A percentile compares a stretch with the other conserved stretches of the same genome.
phyloP scores from a whole-genome alignment of 2,329 filamentous ascomycete species.

The Pseudogymnoascus sp. region DNA sequence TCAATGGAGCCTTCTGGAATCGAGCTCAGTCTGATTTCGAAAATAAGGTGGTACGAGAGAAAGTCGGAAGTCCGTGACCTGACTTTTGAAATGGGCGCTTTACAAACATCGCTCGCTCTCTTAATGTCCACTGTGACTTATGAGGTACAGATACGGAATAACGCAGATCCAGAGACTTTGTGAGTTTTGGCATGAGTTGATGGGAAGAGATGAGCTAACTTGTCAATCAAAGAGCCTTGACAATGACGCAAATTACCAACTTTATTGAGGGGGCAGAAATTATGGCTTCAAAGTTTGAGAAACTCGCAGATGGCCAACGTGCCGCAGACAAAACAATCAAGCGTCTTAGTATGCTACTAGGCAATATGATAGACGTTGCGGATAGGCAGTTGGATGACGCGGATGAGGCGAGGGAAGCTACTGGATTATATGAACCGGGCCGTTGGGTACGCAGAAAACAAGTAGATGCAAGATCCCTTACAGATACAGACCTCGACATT shows the following conservation, averaged over 20 bases:
- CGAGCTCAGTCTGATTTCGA: background rate
- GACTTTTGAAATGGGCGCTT: background rate
- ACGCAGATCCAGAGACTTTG: background rate
- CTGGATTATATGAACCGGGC: background rate
- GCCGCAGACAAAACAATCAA: background rate
- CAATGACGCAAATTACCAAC: background rate
- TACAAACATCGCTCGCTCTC: background rate
- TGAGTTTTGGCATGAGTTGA: background rate
- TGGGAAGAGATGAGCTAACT: background rate
- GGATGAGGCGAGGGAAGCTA: background rate
- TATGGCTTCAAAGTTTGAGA: background rate
- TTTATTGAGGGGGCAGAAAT: background rate
- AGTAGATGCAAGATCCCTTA: background rate
- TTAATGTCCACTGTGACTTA: background rate
- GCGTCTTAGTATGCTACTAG: background rate
- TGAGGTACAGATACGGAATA: background rate
- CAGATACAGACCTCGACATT: background rate
- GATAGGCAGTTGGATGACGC: background rate
- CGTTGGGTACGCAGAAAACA: background rate
- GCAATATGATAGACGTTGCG: background rate
- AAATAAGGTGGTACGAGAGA: background rate
- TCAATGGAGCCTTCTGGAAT: background rate
- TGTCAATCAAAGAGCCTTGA: background rate
- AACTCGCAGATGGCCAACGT: background rate
- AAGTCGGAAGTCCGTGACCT: background rate